Conservation (phyloP, 352 stramenopile genomes). For the Phytophthora fragariae region DNA sequence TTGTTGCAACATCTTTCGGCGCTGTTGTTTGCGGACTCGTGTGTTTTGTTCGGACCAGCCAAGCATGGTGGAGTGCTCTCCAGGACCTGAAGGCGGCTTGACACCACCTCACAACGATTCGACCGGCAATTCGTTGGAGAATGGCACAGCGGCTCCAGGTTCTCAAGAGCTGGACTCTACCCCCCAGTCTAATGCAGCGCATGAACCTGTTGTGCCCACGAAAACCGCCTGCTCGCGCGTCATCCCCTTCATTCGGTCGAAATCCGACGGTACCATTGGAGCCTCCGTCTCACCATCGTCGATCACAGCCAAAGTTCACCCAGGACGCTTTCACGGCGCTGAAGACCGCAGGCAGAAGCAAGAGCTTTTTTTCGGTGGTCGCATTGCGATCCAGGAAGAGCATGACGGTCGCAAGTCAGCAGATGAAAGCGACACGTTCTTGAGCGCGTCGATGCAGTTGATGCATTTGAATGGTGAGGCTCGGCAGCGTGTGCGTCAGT, state of each 20-base stretch:
- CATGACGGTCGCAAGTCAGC: background rate
- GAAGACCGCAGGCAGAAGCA: background rate
- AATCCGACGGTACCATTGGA: slow-evolving; percentile 42
- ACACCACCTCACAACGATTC: slow-evolving; percentile 13
- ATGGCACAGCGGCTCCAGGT: background rate
- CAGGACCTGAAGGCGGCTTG: slow-evolving; percentile 8
- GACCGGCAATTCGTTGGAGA: background rate
- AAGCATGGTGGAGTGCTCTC: slow-evolving; percentile 31
- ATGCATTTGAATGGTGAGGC: slow-evolving; percentile 70
- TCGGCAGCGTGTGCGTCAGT: slow-evolving; percentile 60
- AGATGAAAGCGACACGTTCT: slow-evolving; percentile 47
- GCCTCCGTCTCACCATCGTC: slow-evolving; percentile 24
- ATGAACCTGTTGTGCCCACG: slow-evolving; percentile 2
- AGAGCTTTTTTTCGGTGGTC: background rate
- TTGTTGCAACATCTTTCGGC: slow-evolving; percentile 9
- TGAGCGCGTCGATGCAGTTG: slow-evolving; percentile 72
- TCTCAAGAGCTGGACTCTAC: background rate
- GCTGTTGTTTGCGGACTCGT: slow-evolving; percentile 24
- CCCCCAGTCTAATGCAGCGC: background rate
- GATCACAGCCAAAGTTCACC: slow-evolving; percentile 4
- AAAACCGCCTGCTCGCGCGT: background rate
- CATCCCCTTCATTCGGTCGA: slow-evolving; percentile 38
- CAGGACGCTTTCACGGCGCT: slow-evolving; percentile 1
- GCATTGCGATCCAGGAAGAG: background rate
- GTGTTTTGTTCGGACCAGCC: slow-evolving; percentile 26